phyloP scores from a whole-genome alignment of 2,329 filamentous ascomycete genomes.

The Aspergillus ochraceus region DNA sequence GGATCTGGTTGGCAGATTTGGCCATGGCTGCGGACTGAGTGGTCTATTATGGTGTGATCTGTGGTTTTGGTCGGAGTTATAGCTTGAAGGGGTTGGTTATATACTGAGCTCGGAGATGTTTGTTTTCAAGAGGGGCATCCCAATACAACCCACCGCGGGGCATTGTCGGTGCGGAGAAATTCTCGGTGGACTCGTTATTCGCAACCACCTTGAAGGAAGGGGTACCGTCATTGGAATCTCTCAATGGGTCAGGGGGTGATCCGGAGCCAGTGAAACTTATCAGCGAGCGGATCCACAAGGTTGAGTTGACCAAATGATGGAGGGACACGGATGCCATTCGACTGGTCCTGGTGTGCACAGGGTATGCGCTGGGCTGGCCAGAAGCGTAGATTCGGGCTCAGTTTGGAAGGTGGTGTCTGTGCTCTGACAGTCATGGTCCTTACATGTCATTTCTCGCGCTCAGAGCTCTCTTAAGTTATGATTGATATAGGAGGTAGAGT shows the following conservation, averaged over 20 bases:
- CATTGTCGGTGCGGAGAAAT: conserved; percentile 9
- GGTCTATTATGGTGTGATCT: not conserved
- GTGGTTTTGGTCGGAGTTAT: not conserved
- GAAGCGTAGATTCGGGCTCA: not conserved
- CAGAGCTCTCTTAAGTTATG: too few species aligned
- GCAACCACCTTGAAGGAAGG: not conserved
- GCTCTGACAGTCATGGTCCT: too few species aligned
- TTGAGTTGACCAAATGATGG: conserved; percentile 3
- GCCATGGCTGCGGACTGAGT: not conserved
- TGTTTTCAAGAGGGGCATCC: not conserved
- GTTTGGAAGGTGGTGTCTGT: not conserved
- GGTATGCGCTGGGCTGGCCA: not conserved
- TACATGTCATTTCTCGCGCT: too few species aligned
- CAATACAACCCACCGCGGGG: conserved; percentile 1
- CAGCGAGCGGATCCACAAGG: conserved; percentile 4
- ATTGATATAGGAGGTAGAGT: too few species aligned
- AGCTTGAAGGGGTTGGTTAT: not conserved
- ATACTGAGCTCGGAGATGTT: not conserved
- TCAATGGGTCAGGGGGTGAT: not conserved
- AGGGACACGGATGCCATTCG: not conserved
- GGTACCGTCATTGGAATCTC: not conserved
- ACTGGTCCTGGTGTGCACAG: not conserved
- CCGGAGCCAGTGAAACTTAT: conserved; percentile 3
- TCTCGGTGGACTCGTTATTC: conserved; percentile 5
- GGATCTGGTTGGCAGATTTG: conserved; percentile 3